Percentiles rank a stretch among this genome's conserved stretches.
phyloP scores from a whole-genome alignment of 331 rosid genomes.

The Quercus phellos region DNA sequence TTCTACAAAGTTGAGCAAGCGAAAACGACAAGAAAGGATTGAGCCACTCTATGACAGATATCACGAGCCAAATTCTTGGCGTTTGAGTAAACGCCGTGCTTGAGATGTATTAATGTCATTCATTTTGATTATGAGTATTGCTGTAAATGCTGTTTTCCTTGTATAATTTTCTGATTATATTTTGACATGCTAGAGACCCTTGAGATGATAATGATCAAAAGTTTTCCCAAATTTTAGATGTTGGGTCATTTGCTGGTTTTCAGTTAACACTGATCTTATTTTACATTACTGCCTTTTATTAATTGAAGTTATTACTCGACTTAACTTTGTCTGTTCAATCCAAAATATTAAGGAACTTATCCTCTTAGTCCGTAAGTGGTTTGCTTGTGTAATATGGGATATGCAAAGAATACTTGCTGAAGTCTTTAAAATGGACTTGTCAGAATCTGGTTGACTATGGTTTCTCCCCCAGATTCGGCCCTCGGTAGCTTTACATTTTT shows the following conservation, averaged over 20 bases:
- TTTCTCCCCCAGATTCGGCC: not conserved
- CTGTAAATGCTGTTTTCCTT: conserved; percentile 14
- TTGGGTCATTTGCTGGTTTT: not conserved
- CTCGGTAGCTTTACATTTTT: not conserved
- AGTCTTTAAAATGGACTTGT: not conserved
- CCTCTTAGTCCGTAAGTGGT: not conserved
- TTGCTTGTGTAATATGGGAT: not conserved
- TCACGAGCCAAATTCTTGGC: too few species aligned
- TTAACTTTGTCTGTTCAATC: not conserved
- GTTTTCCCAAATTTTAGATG: not conserved
- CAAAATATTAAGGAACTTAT: not conserved
- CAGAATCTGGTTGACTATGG: not conserved
- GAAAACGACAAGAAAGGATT: too few species aligned
- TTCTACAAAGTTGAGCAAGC: too few species aligned
- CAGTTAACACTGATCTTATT: not conserved
- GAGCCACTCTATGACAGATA: too few species aligned
- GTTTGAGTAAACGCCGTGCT: too few species aligned
- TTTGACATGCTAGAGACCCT: not conserved
- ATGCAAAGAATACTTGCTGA: not conserved
- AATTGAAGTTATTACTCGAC: not conserved
- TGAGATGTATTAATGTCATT: not conserved
- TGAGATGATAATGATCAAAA: not conserved
- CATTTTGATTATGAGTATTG: not conserved
- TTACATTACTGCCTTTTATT: not conserved
- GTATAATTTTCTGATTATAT: not conserved